phyloP scores from a whole-genome alignment of 352 stramenopile species.

The Globisporangium nodosum region DNA sequence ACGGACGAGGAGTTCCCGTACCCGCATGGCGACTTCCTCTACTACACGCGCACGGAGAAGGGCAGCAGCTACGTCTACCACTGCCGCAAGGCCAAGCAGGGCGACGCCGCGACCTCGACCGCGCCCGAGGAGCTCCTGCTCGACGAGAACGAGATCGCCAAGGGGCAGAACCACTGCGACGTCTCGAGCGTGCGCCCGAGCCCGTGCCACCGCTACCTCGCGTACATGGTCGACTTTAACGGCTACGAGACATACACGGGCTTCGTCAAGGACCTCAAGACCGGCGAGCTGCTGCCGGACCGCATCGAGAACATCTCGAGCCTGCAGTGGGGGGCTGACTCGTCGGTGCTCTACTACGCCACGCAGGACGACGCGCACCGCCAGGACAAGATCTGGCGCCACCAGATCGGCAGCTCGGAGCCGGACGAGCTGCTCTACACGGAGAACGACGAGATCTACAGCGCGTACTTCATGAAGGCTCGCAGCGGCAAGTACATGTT shows the following conservation, averaged over 20 bases:
- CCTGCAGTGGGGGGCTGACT: conserved; percentile 89
- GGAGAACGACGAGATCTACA: conserved; percentile 94
- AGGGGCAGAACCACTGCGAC: conserved; percentile 80
- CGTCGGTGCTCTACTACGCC: conserved; percentile 91
- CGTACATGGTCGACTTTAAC: conserved; percentile 93
- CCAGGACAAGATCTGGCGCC: conserved; percentile 92
- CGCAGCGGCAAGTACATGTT: conserved; percentile 92
- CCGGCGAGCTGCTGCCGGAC: conserved; percentile 59
- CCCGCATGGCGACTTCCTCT: conserved; percentile 74
- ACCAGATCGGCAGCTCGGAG: conserved; percentile 72
- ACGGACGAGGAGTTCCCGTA: conserved; percentile 84
- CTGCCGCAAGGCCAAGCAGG: conserved; percentile 64
- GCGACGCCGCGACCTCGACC: conserved; percentile 29
- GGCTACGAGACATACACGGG: conserved; percentile 93
- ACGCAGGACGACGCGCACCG: conserved; percentile 90
- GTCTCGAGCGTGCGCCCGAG: conserved; percentile 75
- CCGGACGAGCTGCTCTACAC: conserved; percentile 91
- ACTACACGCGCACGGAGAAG: conserved; percentile 88
- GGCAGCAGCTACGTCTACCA: conserved; percentile 78
- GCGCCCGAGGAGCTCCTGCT: conserved; percentile 89
- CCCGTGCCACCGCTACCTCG: conserved; percentile 89
- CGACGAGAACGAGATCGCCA: conserved; percentile 91
- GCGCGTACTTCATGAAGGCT: conserved; percentile 89
- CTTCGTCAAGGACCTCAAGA: conserved; percentile 84
- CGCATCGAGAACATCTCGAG: conserved; percentile 84